A percentile compares a stretch with the other conserved stretches of the same genome.
phyloP scores from a whole-genome alignment of 371 early-diverging fungal species.

The Batkoa obscura region DNA sequence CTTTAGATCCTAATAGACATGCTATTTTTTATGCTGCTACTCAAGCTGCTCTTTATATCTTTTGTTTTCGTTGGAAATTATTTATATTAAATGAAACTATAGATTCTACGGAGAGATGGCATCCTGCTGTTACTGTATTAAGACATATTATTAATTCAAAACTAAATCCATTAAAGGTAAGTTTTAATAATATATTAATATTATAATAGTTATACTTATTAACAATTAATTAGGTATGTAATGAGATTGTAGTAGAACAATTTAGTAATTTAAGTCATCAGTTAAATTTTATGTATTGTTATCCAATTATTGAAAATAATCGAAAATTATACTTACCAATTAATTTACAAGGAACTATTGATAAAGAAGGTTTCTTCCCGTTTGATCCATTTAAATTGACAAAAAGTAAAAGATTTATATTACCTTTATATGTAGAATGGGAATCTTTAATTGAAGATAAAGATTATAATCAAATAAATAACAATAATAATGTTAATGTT shows the following conservation, averaged over 20 bases:
- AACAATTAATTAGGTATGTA: conserved; percentile 29
- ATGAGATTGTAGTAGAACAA: conserved; percentile 57
- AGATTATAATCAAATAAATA: too few species aligned
- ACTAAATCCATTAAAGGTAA: conserved; percentile 65
- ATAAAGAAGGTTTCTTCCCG: conserved; percentile 53
- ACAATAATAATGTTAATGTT: too few species aligned
- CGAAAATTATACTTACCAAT: conserved; percentile 23
- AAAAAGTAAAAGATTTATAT: conserved; percentile 33
- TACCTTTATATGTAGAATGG: conserved; percentile 48
- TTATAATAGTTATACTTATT: not conserved
- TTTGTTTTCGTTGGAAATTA: conserved; percentile 87
- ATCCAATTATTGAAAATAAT: conserved; percentile 50
- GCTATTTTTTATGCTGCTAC: conserved; percentile 71
- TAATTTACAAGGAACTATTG: not conserved
- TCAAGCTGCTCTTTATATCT: conserved; percentile 78
- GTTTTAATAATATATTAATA: not conserved
- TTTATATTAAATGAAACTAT: conserved; percentile 8
- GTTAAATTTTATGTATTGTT: conserved; percentile 70
- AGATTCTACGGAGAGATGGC: conserved; percentile 19
- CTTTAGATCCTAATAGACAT: conserved; percentile 28
- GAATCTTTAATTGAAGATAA: not conserved
- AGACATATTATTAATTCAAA: conserved; percentile 58
- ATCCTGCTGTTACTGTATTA: conserved; percentile 33
- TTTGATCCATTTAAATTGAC: conserved; percentile 81
- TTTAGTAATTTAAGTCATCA: conserved; percentile 61